Evolutionary conservation across 2,329 filamentous ascomycete species (phyloP), one percentile per base, ranked within the genome.

Genomic region (Exophiala xenobiotica): DNA sequence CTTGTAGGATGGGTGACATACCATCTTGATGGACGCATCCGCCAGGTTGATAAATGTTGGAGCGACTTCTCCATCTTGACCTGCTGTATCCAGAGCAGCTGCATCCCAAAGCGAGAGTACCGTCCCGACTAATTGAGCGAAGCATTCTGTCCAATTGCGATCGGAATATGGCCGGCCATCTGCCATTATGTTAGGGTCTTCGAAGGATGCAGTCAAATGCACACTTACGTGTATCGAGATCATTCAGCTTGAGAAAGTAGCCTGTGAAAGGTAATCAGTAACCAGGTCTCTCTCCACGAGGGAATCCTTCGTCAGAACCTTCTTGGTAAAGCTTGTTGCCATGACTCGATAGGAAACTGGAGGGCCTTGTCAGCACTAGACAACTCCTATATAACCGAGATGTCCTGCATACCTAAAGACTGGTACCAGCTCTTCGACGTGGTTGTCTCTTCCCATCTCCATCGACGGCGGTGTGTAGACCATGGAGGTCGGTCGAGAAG

Each of bases 21-120:
- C 93, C 90, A 97, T 96, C 71, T 95, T 96, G 63, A 99, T 90
- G 0, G 93, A 96, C 16, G 93, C 93, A 78, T 99, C 93, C 5
- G 93, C 95, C 53, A 99, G 74, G 66, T 99, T 99, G 69, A 99
- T 91, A 68, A 96, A 99, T 44, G 88, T 93, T 24, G 90, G 90
- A 35, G 92, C 75, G 41, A 95, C 88, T 65, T 95, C 88, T 59
- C 85, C 87, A 63, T 93, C 83, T 62, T 90, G 86, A 27, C 88
- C 90, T 9, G 89, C 91, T 31, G 83, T 84, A 72, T 99, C 93
- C 52, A 97, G 78, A 67, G 93, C 90, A 58, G 88, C 85, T 19
- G 92, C 91, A 71, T 99, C 92, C 93, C 93, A 99, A 43, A 97
- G 75, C 5, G 93, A 96, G 51, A 99, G 74, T 12, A 97, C 89